A percentile compares a stretch with the other conserved stretches of the same genome.
Conservation (phyloP, 495 filamentous ascomycete species). For the Podospora appendiculata region DNA sequence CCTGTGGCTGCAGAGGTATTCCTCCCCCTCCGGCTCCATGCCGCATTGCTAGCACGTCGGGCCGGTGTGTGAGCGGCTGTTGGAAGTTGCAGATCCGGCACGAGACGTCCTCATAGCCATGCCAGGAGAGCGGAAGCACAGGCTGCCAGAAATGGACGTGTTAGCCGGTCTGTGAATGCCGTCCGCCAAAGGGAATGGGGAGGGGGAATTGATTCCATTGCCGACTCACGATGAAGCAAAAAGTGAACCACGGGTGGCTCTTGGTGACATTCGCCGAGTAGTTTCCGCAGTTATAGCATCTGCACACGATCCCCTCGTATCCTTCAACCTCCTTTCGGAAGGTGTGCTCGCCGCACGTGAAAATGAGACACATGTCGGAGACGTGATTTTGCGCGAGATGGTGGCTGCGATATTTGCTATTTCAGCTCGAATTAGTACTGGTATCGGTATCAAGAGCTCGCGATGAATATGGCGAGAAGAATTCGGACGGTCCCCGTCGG, state of each 20-base stretch:
- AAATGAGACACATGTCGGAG: constrained; percentile 45
- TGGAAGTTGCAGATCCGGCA: constrained; percentile 49
- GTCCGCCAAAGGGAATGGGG: not conserved
- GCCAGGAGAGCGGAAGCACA: constrained; percentile 46
- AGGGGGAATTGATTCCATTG: not conserved
- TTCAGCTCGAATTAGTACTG: not conserved
- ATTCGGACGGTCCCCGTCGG: too few species aligned
- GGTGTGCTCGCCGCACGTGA: constrained; percentile 51
- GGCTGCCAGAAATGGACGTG: constrained; percentile 22
- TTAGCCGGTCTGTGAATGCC: not conserved
- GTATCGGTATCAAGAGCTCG: not conserved
- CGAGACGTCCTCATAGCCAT: constrained; percentile 46
- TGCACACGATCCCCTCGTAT: constrained; percentile 45
- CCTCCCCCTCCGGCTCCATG: constrained; percentile 28
- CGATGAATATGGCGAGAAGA: not conserved
- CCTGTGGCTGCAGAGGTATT: constrained; percentile 39
- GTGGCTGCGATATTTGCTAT: not conserved
- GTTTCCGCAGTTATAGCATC: constrained; percentile 52
- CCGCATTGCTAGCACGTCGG: constrained; percentile 40
- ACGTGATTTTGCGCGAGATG: not conserved
- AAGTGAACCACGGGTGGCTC: constrained; percentile 50
- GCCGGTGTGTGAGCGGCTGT: constrained; percentile 46
- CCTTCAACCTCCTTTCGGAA: constrained; percentile 48
- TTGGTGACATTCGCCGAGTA: constrained; percentile 42
- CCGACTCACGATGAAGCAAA: constrained; percentile 46